Conservation (phyloP, 2,329 filamentous ascomycete species). For the Hypoxylon sp. region DNA sequence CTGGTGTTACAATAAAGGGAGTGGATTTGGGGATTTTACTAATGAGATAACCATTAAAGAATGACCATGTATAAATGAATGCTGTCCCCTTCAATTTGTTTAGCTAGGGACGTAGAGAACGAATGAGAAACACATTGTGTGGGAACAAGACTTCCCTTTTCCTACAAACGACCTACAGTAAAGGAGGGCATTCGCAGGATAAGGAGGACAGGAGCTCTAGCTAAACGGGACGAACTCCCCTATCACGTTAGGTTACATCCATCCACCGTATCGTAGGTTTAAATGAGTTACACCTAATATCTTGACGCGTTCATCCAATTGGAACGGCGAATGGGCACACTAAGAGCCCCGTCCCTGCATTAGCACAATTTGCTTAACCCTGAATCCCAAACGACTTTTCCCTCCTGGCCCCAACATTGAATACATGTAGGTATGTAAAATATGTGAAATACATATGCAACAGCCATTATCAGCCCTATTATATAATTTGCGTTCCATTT, state of each 20-base stretch:
- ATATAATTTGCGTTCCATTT: conserved; percentile 28
- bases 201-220: conserved; percentile 16
- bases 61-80: conserved; percentile 23
- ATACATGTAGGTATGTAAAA: conserved; percentile 4
- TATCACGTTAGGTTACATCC: conserved; percentile 42
- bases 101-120: conserved; percentile 28
- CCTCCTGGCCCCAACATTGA: conserved; percentile 10
- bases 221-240: conserved; percentile 27
- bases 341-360: conserved; percentile 43
- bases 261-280: conserved; percentile 37
- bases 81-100: background rate
- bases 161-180: conserved; percentile 13
- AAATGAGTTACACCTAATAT: conserved; percentile 36
- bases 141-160: conserved; percentile 23
- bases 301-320: conserved; percentile 33
- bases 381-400: conserved; percentile 17
- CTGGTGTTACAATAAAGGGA: conserved; percentile 36
- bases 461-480: background rate
- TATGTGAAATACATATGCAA: conserved; percentile 7
- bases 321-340: conserved; percentile 12
- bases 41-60: conserved; percentile 24
- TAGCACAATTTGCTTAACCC: conserved; percentile 38
- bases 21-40: conserved; percentile 23
- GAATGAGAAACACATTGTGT: conserved; percentile 26
- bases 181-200: conserved; percentile 40